Base-by-base conservation (phyloP, 2,329 filamentous ascomycete genomes). In the Exophiala sp. region DNA sequence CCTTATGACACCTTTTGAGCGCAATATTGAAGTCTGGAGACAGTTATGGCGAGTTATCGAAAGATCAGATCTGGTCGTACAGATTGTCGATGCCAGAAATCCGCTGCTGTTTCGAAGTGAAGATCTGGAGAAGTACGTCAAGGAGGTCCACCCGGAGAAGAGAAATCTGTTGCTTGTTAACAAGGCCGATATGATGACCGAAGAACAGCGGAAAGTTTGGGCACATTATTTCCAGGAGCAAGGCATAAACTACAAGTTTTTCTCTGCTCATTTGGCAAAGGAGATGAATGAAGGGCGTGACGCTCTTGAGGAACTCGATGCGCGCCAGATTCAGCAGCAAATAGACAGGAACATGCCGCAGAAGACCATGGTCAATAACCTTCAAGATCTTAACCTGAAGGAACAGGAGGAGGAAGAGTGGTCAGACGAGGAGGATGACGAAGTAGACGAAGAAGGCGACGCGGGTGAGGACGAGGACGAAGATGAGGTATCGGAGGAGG, bases 171-270 rank as follows among this genome's bases (percentile, higher is more conserved):
- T 99, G 52, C 78, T 99, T 51, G 92, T 99, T 67, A 99, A 99
- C 79, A 99, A 99, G 78, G 91, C 94, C 42, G 94, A 99, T 73
- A 96, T 99, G 94, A 91, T 99, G 89, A 95, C 91, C 1, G 71
- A 84, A 44, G 83, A 84, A 65, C 95, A 99, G 74, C 80, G 94
- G 61, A 81, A 81, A 61, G 78, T 80, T 0, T 99, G 94, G 94
- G 91, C 91, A 2, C 82, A 87, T 63, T 90, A 96, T 68, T 89
- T 99, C 63, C 86, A 86, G 63, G 77, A 84, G 63, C 83, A 87
- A 21, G 84, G 85, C 24, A 95, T 99, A 66, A 84, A 88, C 50
- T 99, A 94, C 78, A 88, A 87, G 65, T 99, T 97, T 77, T 99
- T 99, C 77, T 99, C 95, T 1, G 94, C 94, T 1, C 85, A 88